These are phyloP conservation scores for Cladosporium oxysporum DNA, from an alignment of 2,329 filamentous ascomycete genomes.

Conservation along the genomic window DNA sequence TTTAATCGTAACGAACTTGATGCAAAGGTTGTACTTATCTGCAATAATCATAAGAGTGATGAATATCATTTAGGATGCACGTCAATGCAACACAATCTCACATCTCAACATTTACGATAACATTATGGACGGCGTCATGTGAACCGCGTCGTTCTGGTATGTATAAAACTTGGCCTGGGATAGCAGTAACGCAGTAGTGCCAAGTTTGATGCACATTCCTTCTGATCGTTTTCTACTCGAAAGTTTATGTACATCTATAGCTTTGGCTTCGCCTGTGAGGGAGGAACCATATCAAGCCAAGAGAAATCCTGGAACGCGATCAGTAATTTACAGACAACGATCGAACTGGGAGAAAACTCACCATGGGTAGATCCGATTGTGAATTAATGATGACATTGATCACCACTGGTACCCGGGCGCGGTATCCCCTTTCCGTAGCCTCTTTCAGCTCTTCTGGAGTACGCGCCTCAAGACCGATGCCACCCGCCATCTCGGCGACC, in stretches of 20 bases:
- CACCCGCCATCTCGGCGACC: conserved; percentile 57
- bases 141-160: background rate
- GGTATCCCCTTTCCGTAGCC: conserved; percentile 55
- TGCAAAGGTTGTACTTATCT: background rate
- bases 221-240: background rate
- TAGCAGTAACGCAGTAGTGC: background rate
- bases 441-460: conserved; percentile 53
- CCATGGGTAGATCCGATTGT: conserved; percentile 32
- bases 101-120: background rate
- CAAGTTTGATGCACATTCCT: background rate
- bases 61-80: too few species aligned
- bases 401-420: conserved; percentile 50
- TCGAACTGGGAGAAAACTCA: conserved; percentile 17
- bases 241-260: conserved; percentile 11
- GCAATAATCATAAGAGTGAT: background rate
- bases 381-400: conserved; percentile 58
- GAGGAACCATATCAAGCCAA: conserved; percentile 35
- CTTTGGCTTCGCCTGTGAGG: conserved; percentile 29
- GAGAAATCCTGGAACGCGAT: conserved; percentile 32
- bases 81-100: background rate
- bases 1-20: background rate
- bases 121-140: background rate
- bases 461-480: conserved; percentile 54
- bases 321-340: conserved; percentile 6
- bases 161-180: background rate